Conservation (phyloP, 2,329 filamentous ascomycete genomes). For the Xylariaceae sp. region DNA sequence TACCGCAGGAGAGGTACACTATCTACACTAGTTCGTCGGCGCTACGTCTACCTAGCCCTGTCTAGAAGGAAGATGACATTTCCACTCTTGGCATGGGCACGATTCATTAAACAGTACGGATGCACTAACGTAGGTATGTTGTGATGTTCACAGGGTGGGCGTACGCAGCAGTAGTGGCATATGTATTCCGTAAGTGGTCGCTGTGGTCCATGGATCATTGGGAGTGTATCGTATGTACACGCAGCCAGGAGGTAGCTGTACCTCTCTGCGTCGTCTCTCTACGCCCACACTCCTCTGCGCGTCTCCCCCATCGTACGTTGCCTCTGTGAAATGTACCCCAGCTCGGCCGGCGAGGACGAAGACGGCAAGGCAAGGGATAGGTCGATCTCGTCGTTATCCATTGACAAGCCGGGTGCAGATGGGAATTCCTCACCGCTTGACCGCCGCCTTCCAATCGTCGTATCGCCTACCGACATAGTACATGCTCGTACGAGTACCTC, state of each 20-base stretch:
- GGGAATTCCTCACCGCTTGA: conserved; percentile 30
- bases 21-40: not conserved
- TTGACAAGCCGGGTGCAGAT: conserved; percentile 22
- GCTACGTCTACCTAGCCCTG: not conserved
- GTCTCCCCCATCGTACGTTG: not conserved
- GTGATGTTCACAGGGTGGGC: not conserved
- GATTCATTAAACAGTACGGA: not conserved
- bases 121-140: too few relatives aligned
- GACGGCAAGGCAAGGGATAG: conserved; percentile 13
- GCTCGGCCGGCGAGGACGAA: conserved; percentile 11
- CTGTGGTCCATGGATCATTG: too few relatives aligned
- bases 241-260: too few relatives aligned
- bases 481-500: not conserved
- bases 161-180: not conserved
- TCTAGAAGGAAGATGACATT: not conserved
- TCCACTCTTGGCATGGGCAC: not conserved
- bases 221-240: too few relatives aligned
- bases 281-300: not conserved
- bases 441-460: conserved; percentile 26
- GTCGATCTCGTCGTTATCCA: conserved; percentile 16
- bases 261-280: too few relatives aligned
- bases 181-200: too few relatives aligned
- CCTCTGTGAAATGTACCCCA: not conserved
- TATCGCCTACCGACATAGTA: conserved; percentile 8
- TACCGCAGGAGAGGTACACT: not conserved